Conservation (phyloP, 129 eudicot species). For the Mikania micrantha region DNA sequence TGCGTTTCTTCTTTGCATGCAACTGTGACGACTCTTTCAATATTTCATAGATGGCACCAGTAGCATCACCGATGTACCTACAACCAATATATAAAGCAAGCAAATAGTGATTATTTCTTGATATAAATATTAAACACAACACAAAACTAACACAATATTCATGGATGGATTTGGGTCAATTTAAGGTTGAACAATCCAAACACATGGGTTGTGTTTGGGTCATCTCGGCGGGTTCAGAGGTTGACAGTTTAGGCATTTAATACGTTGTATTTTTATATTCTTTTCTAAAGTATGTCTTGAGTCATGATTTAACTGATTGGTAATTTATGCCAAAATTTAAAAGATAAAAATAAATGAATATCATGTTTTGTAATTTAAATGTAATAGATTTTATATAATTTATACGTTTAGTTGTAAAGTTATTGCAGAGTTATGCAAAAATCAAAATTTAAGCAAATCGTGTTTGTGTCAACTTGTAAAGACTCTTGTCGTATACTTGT, state of each 20-base stretch:
- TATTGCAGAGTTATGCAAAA: no score
- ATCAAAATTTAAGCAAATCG: no score
- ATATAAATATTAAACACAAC: neutral
- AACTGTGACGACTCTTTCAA: constrained; percentile 53
- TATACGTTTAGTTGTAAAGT: neutral
- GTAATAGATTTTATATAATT: neutral
- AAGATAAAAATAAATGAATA: neutral
- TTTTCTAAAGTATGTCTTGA: neutral
- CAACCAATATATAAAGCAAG: neutral
- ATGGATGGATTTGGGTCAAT: neutral
- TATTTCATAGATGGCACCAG: constrained; percentile 64
- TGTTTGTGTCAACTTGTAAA: neutral
- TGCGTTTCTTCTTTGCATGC: constrained; percentile 59
- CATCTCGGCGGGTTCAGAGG: no score
- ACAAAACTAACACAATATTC: neutral
- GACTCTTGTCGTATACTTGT: neutral
- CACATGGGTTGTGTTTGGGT: neutral
- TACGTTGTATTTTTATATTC: no score
- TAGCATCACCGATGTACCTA: constrained; percentile 81
- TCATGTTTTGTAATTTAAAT: neutral
- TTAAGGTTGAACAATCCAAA: neutral
- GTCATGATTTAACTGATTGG: neutral
- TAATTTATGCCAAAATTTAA: neutral
- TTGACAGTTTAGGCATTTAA: no score
- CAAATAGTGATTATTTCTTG: neutral